These are phyloP conservation scores for Solanum chiquidenum DNA, from an alignment of 257 asterid genomes.

Conservation along the genomic window DNA sequence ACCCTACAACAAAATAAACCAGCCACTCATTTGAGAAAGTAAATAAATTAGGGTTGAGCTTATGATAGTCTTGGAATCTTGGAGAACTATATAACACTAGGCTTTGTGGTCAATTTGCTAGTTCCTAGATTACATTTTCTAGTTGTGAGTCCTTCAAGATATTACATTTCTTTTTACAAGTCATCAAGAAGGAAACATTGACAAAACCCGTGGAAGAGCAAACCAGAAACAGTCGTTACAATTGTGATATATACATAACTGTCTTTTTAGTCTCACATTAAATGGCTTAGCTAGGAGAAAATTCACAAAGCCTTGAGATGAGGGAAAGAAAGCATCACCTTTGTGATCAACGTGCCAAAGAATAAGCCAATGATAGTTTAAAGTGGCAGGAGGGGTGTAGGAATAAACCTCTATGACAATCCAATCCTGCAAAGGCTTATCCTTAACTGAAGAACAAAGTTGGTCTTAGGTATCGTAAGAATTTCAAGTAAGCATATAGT, in stretches of 20 bases:
- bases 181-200: not conserved
- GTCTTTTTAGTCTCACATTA: not conserved
- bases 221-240: not conserved
- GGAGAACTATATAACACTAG: not conserved
- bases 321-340: not conserved
- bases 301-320: not conserved
- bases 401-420: not conserved
- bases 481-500: not conserved
- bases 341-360: not conserved
- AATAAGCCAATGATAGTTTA: not conserved
- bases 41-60: not conserved
- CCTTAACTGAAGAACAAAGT: not conserved
- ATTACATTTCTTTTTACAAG: not conserved
- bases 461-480: not conserved
- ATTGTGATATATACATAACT: not conserved
- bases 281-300: not conserved
- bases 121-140: not conserved
- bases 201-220: not conserved
- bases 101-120: not conserved
- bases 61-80: not conserved
- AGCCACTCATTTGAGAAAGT: not conserved
- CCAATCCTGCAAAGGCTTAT: not conserved
- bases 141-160: not conserved
- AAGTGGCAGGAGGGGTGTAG: not conserved
- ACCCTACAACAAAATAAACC: not conserved